These are phyloP conservation scores for Neonothopanus nambi DNA, from an alignment of 1,284 basidiomycete species.

Conservation along the genomic window DNA sequence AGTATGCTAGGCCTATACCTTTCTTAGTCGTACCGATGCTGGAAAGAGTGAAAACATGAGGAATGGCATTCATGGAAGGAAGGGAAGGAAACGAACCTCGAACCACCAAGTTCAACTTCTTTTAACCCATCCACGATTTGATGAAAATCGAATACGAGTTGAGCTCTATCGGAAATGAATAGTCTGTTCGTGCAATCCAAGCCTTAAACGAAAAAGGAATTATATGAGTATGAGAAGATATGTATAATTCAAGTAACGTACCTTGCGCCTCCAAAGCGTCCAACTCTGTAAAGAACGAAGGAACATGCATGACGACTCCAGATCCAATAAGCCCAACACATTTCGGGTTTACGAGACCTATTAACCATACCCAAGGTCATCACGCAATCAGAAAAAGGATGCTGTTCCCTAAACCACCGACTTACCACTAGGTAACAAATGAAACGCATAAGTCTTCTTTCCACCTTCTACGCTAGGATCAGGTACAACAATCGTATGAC, in stretches of 20 bases:
- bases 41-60: constrained; percentile 9
- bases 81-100: constrained; percentile 55
- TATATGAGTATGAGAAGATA: too few species aligned
- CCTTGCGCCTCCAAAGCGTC: constrained; percentile 84
- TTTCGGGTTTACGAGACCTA: constrained; percentile 89
- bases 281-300: constrained; percentile 93
- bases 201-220: too few species aligned
- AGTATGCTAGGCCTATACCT: constrained; percentile 98
- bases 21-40: constrained; percentile 98
- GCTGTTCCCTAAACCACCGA: too few species aligned
- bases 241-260: too few species aligned
- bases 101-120: constrained; percentile 94
- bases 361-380: too few species aligned
- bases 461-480: constrained; percentile 62
- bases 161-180: too few species aligned
- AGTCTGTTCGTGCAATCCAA: too few species aligned
- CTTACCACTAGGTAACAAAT: too few species aligned
- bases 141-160: too few species aligned
- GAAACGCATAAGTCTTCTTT: constrained; percentile 89
- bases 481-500: constrained; percentile 95
- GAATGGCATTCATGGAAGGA: not conserved
- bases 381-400: too few species aligned
- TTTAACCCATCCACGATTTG: constrained; percentile 99
- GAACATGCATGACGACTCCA: constrained; percentile 94
- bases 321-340: constrained; percentile 91